A percentile compares a stretch with the other conserved stretches of the same genome.
These are phyloP conservation scores for Rhizophora apiculata DNA, from an alignment of 345 rosid genomes.

Conservation along the genomic window DNA sequence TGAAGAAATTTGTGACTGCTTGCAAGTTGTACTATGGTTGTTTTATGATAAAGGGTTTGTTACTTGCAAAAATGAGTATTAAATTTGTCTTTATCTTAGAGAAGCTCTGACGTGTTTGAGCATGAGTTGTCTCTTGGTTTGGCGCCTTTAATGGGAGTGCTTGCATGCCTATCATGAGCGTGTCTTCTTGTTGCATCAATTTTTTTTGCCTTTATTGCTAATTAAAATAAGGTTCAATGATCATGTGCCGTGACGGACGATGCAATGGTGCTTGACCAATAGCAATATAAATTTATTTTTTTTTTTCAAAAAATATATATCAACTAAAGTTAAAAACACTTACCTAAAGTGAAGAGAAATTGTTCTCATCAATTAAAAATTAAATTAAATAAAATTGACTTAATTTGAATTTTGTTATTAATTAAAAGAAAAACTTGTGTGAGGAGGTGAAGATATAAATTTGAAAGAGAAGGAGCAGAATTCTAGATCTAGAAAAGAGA, in stretches of 20 bases:
- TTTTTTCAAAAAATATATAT: too few species aligned
- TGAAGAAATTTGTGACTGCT: neutral
- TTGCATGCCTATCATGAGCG: constrained; percentile 13
- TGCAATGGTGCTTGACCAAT: neutral
- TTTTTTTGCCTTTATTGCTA: neutral
- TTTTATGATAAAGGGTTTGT: neutral
- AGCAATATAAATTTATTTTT: too few species aligned
- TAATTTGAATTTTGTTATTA: too few species aligned
- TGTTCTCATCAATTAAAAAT: too few species aligned
- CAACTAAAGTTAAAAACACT: too few species aligned
- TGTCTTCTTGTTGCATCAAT: neutral
- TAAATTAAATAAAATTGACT: too few species aligned
- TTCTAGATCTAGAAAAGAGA: too few species aligned
- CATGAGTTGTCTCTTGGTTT: constrained; percentile 34
- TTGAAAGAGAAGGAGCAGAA: too few species aligned
- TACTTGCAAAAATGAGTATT: neutral
- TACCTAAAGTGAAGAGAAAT: too few species aligned
- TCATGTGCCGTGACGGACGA: neutral
- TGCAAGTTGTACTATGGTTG: neutral
- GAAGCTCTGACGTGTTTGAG: constrained; percentile 17
- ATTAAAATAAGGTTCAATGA: neutral
- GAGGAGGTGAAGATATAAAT: too few species aligned
- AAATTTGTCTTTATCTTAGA: neutral
- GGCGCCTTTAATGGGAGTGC: neutral
- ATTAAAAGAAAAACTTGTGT: too few species aligned